These are phyloP conservation scores for Claviceps maximensis DNA, from an alignment of 2,329 filamentous ascomycete species.

Conservation along the genomic window DNA sequence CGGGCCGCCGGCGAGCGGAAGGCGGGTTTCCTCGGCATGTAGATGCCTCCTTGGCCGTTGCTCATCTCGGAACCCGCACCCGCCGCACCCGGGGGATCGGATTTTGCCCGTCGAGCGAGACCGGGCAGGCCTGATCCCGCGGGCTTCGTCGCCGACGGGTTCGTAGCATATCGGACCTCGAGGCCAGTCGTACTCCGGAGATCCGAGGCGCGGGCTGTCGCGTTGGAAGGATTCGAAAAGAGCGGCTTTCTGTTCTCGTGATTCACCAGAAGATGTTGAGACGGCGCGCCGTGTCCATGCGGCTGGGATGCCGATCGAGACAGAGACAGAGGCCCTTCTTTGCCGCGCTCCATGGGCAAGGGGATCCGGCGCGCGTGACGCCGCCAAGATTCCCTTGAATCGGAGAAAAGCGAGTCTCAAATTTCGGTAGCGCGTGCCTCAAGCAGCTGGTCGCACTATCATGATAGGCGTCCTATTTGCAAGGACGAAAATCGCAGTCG, in stretches of 20 bases:
- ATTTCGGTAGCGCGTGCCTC: slow-evolving; percentile 1
- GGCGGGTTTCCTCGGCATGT: slow-evolving; percentile 10
- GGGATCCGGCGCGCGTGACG: neutral
- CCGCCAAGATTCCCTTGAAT: neutral
- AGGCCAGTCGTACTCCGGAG: slow-evolving; percentile 3
- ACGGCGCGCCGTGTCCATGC: neutral
- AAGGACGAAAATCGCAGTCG: neutral
- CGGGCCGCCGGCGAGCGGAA: slow-evolving; percentile 17
- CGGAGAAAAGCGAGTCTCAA: too few species aligned
- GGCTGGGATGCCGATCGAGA: neutral
- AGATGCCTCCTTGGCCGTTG: neutral
- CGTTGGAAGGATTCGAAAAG: slow-evolving; percentile 18
- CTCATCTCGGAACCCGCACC: slow-evolving; percentile 7
- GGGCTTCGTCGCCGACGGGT: slow-evolving; percentile 3
- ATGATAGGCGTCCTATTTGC: neutral
- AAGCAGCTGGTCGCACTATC: slow-evolving; percentile 2
- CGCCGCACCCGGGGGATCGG: slow-evolving; percentile 12
- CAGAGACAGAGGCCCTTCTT: neutral
- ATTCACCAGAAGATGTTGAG: slow-evolving; percentile 23
- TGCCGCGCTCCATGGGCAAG: slow-evolving; percentile 5
- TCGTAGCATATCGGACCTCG: neutral
- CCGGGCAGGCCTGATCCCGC: neutral
- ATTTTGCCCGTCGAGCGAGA: slow-evolving; percentile 12
- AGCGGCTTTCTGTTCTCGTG: slow-evolving; percentile 28
- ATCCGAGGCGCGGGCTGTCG: slow-evolving; percentile 11